Base-by-base conservation (phyloP, 441 rosid genomes). In the Euphorbia corollata region DNA sequence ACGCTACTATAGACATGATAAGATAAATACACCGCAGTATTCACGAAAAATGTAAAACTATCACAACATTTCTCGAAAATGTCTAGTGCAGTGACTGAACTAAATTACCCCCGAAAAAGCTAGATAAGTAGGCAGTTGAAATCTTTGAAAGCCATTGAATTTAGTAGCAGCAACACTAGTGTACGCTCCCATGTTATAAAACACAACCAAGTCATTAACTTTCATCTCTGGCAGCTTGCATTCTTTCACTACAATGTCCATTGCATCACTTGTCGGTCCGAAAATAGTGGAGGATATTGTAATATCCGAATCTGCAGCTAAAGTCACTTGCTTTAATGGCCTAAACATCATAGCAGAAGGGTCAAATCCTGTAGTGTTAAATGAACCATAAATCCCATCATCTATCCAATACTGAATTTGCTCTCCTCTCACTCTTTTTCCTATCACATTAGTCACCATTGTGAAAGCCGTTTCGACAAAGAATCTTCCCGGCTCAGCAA, bases 351-450 rank as follows among this genome's bases (percentile, higher is more conserved):
- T 9, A 5, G 48, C 55, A 18, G 63, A 43, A 43, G 0, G 41
- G 58, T 67, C 70, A 45, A 23, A 43, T 5, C 12, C 43, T 18
- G 58, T 7, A 24, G 18, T 9, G 13, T 59, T 19, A 7, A 73
- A 59, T 0, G 69, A 50, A 3, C 73, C 61, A 6, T 73, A 54
- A 24, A 48, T 63, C n/a, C 76, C 72, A 47, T 73, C 76, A 59
- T 68, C 67, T 10, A 73, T 73, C 72, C 68, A 68, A 12, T 68
- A 63, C 55, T 73, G 32, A 47, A 61, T 68, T 9, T 55, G 4
- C 4, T 63, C 61, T n/a, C 68, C 61, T 27, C 72, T 68, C 22
- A 57, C 36, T 4, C 72, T 63, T 27, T 68, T 73, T 11, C 76
- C 69, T 10, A 73, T 63, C n/a, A 68, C 59, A 48, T 63, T 63